These are phyloP conservation scores for Arabidopsis suecica DNA, from an alignment of 345 rosid species.

Conservation along the genomic window DNA sequence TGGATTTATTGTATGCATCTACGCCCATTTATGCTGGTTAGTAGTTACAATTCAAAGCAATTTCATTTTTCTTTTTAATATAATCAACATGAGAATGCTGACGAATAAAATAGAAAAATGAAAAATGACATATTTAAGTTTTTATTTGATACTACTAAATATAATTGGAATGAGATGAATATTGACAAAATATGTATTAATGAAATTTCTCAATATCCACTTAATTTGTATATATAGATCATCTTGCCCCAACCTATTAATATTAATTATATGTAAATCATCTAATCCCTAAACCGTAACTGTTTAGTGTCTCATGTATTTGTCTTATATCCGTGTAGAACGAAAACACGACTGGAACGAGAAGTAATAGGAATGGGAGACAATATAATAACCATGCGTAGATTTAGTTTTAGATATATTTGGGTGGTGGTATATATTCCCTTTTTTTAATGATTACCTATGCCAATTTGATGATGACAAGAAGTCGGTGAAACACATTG, in stretches of 20 bases:
- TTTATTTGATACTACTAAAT: background rate
- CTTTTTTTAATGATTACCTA: background rate
- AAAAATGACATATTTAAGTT: too few species aligned
- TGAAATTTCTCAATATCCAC: too few species aligned
- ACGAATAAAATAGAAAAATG: too few species aligned
- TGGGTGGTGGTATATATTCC: background rate
- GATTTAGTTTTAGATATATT: background rate
- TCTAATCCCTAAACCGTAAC: too few species aligned
- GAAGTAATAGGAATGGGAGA: background rate
- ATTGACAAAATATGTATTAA: too few species aligned
- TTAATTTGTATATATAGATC: too few species aligned
- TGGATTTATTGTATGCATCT: background rate
- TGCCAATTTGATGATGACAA: background rate
- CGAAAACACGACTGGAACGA: background rate
- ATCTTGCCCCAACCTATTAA: too few species aligned
- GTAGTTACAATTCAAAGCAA: background rate
- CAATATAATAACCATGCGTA: background rate
- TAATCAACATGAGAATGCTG: constrained; percentile 11
- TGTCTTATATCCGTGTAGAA: too few species aligned
- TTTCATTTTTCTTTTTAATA: background rate
- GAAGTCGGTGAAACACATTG: constrained; percentile 9
- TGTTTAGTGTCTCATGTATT: too few species aligned
- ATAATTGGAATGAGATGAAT: background rate
- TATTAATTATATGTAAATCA: too few species aligned
- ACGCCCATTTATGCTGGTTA: constrained; percentile 2